phyloP scores from a whole-genome alignment of 2,329 filamentous ascomycete species.

The Chaetomium globosum region DNA sequence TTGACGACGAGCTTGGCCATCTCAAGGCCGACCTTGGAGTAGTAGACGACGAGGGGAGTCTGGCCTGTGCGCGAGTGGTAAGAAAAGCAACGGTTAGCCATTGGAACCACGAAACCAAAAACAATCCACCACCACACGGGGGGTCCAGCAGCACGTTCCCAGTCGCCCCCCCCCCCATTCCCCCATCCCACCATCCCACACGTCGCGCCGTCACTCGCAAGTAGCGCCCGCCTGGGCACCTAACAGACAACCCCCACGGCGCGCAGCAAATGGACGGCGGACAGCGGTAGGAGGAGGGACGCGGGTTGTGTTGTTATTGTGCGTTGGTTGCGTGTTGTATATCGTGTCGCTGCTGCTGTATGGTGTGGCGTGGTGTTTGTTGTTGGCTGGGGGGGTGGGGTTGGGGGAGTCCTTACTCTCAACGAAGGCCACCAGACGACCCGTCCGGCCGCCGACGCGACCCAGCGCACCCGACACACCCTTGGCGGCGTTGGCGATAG shows the following conservation, averaged over 20 bases:
- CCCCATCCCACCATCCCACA: not conserved
- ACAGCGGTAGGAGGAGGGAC: not conserved
- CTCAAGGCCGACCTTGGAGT: conserved; percentile 85
- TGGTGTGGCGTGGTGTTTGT: too few species aligned
- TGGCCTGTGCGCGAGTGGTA: conserved; percentile 60
- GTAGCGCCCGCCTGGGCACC: not conserved
- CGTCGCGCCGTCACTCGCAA: not conserved
- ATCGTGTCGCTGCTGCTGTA: not conserved
- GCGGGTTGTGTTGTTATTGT: not conserved
- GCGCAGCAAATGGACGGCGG: conserved; percentile 5
- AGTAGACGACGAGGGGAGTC: conserved; percentile 86
- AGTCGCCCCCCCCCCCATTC: too few species aligned
- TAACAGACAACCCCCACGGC: not conserved
- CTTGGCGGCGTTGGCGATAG: conserved; percentile 71
- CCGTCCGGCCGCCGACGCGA: conserved; percentile 81
- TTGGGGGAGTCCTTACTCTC: conserved; percentile 68
- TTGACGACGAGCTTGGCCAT: conserved; percentile 84
- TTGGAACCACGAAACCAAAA: conserved; percentile 23
- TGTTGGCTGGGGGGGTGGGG: not conserved
- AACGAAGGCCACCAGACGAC: conserved; percentile 74
- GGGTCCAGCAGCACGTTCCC: not conserved
- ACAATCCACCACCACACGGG: not conserved
- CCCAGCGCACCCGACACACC: conserved; percentile 67
- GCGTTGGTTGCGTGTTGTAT: not conserved
- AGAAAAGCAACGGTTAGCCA: conserved; percentile 26